A percentile compares a stretch with the other conserved stretches of the same genome.
phyloP scores from a whole-genome alignment of 805 yeast species.

The Blastobotrys muscicola region DNA sequence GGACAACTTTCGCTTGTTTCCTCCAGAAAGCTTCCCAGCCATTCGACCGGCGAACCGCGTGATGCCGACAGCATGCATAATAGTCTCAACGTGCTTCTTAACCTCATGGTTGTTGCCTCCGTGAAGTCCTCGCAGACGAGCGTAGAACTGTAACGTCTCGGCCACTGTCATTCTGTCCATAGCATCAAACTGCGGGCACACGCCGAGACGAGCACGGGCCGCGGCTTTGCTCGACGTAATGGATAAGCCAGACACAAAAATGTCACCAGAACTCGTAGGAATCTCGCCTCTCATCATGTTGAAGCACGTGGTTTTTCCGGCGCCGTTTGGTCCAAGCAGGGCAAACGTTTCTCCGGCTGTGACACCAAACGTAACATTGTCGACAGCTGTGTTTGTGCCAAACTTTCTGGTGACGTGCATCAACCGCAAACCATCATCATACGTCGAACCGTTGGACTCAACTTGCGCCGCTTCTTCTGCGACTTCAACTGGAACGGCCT shows the following conservation, averaged over 20 bases:
- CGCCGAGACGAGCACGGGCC: conserved; percentile 29
- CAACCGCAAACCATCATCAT: conserved; percentile 22
- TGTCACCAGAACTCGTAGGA: conserved; percentile 22
- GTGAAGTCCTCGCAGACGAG: conserved; percentile 24
- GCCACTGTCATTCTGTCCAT: conserved; percentile 28
- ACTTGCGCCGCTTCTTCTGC: conserved; percentile 18
- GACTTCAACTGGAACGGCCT: conserved; percentile 18
- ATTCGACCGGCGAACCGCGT: conserved; percentile 23
- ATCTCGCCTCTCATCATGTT: conserved; percentile 31
- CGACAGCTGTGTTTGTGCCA: conserved; percentile 19
- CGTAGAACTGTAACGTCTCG: conserved; percentile 26
- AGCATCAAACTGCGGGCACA: conserved; percentile 33
- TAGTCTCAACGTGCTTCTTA: conserved; percentile 21
- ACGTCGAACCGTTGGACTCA: conserved; percentile 15
- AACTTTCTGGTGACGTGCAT: conserved; percentile 23
- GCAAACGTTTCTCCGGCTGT: conserved; percentile 27
- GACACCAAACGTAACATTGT: conserved; percentile 29
- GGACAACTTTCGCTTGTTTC: conserved; percentile 29
- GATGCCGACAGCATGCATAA: conserved; percentile 29
- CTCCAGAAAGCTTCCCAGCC: conserved; percentile 28
- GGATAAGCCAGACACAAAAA: conserved; percentile 23
- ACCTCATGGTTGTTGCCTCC: conserved; percentile 20
- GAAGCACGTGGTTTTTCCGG: conserved; percentile 30
- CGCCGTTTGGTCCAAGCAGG: conserved; percentile 30
- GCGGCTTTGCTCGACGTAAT: conserved; percentile 20